Evolutionary conservation across 2,329 filamentous ascomycete genomes (phyloP), one percentile per base, ranked within the genome.

Genomic region (Leptographium wingfieldii): DNA sequence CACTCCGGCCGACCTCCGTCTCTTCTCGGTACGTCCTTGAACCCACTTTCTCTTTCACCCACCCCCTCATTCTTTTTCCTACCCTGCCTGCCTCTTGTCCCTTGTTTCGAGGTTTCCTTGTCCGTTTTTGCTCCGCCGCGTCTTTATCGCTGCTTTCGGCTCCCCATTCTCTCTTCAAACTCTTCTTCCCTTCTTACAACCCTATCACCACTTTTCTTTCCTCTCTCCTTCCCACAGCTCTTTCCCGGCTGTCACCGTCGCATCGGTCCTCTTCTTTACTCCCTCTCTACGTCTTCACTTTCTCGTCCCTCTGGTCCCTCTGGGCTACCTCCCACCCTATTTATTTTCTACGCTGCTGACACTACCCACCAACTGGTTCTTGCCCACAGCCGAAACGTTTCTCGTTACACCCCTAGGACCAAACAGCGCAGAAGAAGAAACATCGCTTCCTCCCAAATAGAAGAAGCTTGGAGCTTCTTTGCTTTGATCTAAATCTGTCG

Each of bases 351-450:
- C 38, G 5, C 16, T 49, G 38, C 38, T 40, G n/a, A 31, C 25
- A 29, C 48, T 55, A 16, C 33, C 53, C 57, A 53, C 60, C 67
- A 60, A 60, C 59, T 57, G 55, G 48, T 58, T 58, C 49, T 53
- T 67, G 63, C 69, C 63, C 57, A 61, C 68, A 63, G 65, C 66
- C 73, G 72, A 74, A 75, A 75, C 73, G 71, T 68, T 68, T 71
- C 69, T 69, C 74, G 74, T 76, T 72, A 74, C 74, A 76, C 71
- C 67, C 70, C 61, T 62, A 49, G 51, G 22, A 55, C 55, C 54
- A 16, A 48, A 31, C 9, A 33, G 25, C 29, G 19, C 46, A 19
- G 12, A 43, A 27, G 19, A 38, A 25, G 14, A 16, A 59, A 46
- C 19, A 31, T 27, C 16, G 7, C 25, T 53, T 59, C 38, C 43